Base-by-base conservation (phyloP, 192 early-diverging fungal genomes). In the Thamnidium elegans region DNA sequence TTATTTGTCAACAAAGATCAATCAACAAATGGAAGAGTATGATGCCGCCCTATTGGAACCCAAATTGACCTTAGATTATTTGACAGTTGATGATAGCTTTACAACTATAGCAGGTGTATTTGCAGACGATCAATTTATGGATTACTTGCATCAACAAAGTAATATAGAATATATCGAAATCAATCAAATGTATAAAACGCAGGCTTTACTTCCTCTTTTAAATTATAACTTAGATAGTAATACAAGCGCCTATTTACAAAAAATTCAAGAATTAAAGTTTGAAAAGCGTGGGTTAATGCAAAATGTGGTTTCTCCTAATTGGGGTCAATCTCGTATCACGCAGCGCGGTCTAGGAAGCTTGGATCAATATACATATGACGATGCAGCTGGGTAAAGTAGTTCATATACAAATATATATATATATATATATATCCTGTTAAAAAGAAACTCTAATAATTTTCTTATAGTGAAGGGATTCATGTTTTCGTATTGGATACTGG, bases 401-500 rank as follows among this genome's bases (percentile, higher is more conserved):
- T 26, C 7, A 14, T 39, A 39, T 39, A 39, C 36, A 9, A 39
- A 39, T 26, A 26, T 2, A 26, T 26, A 39, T 6, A 39, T 10
- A 1, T 39, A 3, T 39, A 3, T 39, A 3, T 9, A 39, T 6
- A 1, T 39, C 4, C 1, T 6, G 1, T 39, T 39, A 39, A 26
- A 26, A 26, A 26, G 3, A 26, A 26, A 26, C 9, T 3, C 14
- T 26, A 47, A 1, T 23, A 11, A 19, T 34, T 31, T n/a, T 13
- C 1, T 21, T 19, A n/a, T 63, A 70, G 68, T 9, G 44, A 34
- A 15, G 84, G 77, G 15, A 79, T 90, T 21, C 78, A 77, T 47
- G 84, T 81, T 21, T 90, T 87, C 66, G 73, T 90, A 11, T 71
- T 90, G 50, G 89, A 90, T 69, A 81, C 89, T 26, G 84, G 84